A percentile compares a stretch with the other conserved stretches of the same genome.
phyloP scores from a whole-genome alignment of 495 filamentous ascomycete species.

The Penicillium ochrochloron region DNA sequence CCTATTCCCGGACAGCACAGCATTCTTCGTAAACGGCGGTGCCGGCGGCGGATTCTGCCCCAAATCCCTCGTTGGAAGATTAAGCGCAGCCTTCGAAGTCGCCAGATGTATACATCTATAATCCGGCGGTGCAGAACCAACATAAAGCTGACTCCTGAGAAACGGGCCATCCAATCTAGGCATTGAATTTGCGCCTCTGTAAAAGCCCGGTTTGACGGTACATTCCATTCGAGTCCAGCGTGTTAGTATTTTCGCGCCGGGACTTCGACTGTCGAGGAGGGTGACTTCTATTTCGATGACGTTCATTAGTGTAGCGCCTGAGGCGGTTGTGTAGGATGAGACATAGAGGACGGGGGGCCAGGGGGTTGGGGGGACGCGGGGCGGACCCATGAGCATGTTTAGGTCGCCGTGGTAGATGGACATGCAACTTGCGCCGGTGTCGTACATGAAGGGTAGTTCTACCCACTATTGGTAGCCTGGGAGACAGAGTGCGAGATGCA shows the following conservation, averaged over 20 bases:
- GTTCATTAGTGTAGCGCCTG: neutral
- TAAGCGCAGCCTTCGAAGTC: neutral
- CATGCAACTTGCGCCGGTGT: neutral
- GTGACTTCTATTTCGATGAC: neutral
- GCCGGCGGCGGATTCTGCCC: neutral
- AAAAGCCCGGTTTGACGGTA: neutral
- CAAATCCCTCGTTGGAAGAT: neutral
- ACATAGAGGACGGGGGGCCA: neutral
- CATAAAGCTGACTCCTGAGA: neutral
- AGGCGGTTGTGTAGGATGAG: no score
- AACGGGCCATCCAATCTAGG: neutral
- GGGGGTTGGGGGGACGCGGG: neutral
- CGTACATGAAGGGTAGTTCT: neutral
- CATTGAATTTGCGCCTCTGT: neutral
- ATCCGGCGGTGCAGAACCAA: neutral
- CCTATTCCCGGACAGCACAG: no score
- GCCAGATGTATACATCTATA: neutral
- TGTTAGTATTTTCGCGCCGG: neutral
- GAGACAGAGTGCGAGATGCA: neutral
- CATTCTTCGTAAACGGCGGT: neutral
- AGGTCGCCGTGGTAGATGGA: neutral
- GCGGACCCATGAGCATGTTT: neutral
- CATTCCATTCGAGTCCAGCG: neutral
- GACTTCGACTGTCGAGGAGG: neutral
- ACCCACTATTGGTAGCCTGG: neutral